phyloP scores from a whole-genome alignment of 345 rosid species.

The Bruguiera gymnorhiza region DNA sequence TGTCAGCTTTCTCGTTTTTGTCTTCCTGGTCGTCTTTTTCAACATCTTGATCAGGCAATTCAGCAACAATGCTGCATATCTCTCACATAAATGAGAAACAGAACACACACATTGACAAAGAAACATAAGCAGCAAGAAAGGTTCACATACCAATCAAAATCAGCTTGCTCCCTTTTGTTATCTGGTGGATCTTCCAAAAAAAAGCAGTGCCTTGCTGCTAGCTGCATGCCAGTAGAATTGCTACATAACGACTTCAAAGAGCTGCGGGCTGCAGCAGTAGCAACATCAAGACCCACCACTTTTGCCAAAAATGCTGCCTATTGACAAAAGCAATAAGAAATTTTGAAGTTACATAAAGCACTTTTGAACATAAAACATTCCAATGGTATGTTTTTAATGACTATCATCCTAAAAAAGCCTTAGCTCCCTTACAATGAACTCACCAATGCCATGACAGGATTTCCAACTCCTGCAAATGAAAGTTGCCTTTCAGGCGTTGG shows the following conservation, averaged over 20 bases:
- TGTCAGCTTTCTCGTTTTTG: conserved; percentile 34
- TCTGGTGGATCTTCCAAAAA: conserved; percentile 88
- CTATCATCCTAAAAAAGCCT: background rate
- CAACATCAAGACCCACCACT: conserved; percentile 62
- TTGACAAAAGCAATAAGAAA: conserved; percentile 15
- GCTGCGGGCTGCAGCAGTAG: conserved; percentile 64
- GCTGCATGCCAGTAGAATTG: conserved; percentile 57
- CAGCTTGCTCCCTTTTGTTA: conserved; percentile 45
- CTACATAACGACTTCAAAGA: conserved; percentile 61
- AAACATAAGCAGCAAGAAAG: conserved; percentile 3
- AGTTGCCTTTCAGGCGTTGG: conserved; percentile 54
- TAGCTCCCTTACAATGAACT: conserved; percentile 24
- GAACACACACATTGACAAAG: conserved; percentile 18
- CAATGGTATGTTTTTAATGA: background rate
- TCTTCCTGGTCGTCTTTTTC: conserved; percentile 39
- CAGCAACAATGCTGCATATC: conserved; percentile 47
- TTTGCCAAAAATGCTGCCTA: conserved; percentile 77
- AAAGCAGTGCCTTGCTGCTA: conserved; percentile 85
- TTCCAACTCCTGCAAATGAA: conserved; percentile 92
- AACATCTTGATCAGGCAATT: conserved; percentile 33
- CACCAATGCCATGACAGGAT: conserved; percentile 98
- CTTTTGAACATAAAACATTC: background rate
- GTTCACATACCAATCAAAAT: conserved; percentile 50
- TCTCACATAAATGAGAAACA: conserved; percentile 33
- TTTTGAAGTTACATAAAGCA: background rate